Evolutionary conservation across 768 basidiomycete genomes (phyloP).

Genomic region (Hypholoma sublateritium): DNA sequence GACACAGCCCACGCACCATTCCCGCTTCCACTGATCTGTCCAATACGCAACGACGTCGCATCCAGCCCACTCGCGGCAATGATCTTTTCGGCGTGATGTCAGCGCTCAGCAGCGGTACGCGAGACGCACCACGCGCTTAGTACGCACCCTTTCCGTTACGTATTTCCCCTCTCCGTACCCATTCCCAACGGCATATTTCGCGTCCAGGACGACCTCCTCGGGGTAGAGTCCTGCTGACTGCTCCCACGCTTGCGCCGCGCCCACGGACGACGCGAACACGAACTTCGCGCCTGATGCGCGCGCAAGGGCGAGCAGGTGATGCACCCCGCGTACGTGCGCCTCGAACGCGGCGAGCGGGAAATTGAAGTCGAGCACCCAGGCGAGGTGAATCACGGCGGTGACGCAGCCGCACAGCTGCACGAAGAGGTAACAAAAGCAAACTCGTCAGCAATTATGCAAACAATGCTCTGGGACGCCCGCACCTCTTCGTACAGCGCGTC

Average conservation of each 20-base stretch:
- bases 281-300: constrained; percentile 27
- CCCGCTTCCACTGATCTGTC: constrained; percentile 30
- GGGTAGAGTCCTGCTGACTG: constrained; percentile 24
- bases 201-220: constrained; percentile 23
- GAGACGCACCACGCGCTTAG: background rate
- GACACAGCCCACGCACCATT: constrained; percentile 34
- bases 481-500: background rate
- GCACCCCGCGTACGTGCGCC: constrained; percentile 33
- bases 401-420: constrained; percentile 1
- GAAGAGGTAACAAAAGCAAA: background rate
- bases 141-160: constrained; percentile 32
- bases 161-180: constrained; percentile 41
- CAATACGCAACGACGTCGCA: constrained; percentile 28
- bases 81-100: constrained; percentile 17
- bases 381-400: constrained; percentile 1
- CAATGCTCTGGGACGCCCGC: background rate
- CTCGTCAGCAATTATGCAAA: background rate
- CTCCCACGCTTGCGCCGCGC: constrained; percentile 22
- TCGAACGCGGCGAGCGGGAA: constrained; percentile 39
- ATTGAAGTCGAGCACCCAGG: constrained; percentile 38
- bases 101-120: background rate
- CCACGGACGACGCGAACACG: constrained; percentile 35
- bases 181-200: constrained; percentile 25
- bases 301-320: constrained; percentile 35
- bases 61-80: constrained; percentile 26